Percentiles rank a stretch among this genome's conserved stretches.
Conservation (phyloP, 805 yeast species). For the Saccharomycopsis sp. region DNA sequence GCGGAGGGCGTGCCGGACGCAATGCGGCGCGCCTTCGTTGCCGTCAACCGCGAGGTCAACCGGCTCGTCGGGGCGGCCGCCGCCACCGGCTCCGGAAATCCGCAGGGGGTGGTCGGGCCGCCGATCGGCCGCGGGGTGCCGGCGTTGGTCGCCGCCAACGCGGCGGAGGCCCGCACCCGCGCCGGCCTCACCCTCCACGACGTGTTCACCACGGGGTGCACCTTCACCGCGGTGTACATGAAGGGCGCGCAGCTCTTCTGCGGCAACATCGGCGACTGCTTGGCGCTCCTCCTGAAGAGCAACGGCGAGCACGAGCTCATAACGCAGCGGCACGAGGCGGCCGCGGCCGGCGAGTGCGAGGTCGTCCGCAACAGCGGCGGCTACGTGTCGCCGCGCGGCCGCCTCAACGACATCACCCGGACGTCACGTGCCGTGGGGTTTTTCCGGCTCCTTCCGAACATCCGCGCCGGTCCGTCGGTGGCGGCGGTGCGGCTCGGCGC, state of each 20-base stretch:
- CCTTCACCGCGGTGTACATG: conserved; percentile 76
- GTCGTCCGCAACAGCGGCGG: conserved; percentile 91
- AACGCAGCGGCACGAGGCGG: conserved; percentile 79
- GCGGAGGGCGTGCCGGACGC: conserved; percentile 63
- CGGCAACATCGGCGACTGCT: conserved; percentile 89
- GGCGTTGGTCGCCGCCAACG: conserved; percentile 18
- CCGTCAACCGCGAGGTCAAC: conserved; percentile 76
- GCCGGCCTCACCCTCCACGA: conserved; percentile 52
- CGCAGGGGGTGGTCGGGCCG: no score
- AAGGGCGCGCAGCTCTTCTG: conserved; percentile 63
- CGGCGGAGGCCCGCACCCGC: conserved; percentile 48
- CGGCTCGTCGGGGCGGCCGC: conserved; percentile 26
- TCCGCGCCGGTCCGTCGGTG: conserved; percentile 82
- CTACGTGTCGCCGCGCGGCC: conserved; percentile 75
- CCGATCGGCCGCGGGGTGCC: conserved; percentile 26
- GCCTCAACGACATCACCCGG: conserved; percentile 72
- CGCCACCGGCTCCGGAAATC: conserved; percentile 5
- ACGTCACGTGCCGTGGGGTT: conserved; percentile 92
- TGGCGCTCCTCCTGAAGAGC: conserved; percentile 68
- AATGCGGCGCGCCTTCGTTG: conserved; percentile 70
- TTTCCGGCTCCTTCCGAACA: conserved; percentile 76
- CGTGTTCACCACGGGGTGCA: conserved; percentile 72
- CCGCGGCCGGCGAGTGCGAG: conserved; percentile 69
- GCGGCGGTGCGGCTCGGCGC: conserved; percentile 51
- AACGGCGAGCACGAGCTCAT: conserved; percentile 76